Evolutionary conservation across 2,329 filamentous ascomycete species (phyloP).

Genomic region (Hyphodiscus sp.): DNA sequence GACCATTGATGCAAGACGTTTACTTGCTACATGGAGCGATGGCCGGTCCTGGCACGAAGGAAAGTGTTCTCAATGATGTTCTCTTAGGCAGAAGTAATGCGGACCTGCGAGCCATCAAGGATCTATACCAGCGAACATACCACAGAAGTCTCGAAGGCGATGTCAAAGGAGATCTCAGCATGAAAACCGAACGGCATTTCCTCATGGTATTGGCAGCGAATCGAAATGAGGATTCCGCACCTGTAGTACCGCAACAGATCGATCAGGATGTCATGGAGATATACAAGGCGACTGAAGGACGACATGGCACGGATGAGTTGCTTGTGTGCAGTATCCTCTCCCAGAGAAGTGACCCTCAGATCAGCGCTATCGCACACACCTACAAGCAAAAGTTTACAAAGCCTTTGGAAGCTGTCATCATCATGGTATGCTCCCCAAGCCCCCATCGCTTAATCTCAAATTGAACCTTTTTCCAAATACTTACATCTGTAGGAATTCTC

Average conservation of each 20-base stretch:
- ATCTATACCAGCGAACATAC: constrained; percentile 64
- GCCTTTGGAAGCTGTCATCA: constrained; percentile 66
- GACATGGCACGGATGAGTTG: constrained; percentile 66
- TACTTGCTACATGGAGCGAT: constrained; percentile 65
- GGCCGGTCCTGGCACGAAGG: constrained; percentile 78
- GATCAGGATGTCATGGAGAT: constrained; percentile 70
- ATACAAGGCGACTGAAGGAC: constrained; percentile 70
- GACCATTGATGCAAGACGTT: constrained; percentile 73
- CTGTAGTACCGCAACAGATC: constrained; percentile 65
- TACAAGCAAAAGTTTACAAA: constrained; percentile 70
- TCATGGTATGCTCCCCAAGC: constrained; percentile 44
- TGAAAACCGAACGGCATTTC: constrained; percentile 83
- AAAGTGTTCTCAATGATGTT: constrained; percentile 78
- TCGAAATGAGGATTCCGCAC: constrained; percentile 70
- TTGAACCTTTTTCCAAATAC: neutral
- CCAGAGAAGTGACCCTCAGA: constrained; percentile 70
- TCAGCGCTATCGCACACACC: constrained; percentile 70
- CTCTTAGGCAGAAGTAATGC: constrained; percentile 79
- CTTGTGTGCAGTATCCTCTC: constrained; percentile 74
- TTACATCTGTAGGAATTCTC: constrained; percentile 59
- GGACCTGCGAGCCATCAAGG: constrained; percentile 81
- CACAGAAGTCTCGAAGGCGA: constrained; percentile 60
- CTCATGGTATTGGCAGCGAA: constrained; percentile 69
- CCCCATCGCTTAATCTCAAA: constrained; percentile 5
- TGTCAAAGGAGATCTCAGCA: constrained; percentile 71